Evolutionary conservation across 257 asterid species (phyloP).

Genomic region (Solanum raphanifolium): DNA sequence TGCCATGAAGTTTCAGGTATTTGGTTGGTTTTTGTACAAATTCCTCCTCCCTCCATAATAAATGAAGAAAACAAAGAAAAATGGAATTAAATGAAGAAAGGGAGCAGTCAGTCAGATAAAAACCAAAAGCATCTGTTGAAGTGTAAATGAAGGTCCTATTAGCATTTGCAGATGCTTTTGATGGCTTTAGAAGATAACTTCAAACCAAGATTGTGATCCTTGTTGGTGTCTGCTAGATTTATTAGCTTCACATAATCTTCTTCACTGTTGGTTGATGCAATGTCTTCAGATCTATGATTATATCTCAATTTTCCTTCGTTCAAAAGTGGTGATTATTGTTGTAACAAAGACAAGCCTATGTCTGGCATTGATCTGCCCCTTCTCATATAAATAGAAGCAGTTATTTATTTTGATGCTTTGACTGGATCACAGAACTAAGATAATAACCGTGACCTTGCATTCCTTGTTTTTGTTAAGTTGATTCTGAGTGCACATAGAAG

Average conservation of each 20-base stretch:
- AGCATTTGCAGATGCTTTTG: constrained; percentile 1
- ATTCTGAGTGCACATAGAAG: not conserved
- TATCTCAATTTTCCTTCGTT: not conserved
- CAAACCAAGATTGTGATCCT: not conserved
- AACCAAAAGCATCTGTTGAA: not conserved
- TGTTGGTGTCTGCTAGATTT: not conserved
- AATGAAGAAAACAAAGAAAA: not conserved
- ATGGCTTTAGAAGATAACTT: not conserved
- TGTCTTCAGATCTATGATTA: not conserved
- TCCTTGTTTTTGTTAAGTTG: not conserved
- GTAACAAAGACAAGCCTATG: not conserved
- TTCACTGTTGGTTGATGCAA: not conserved
- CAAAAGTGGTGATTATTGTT: not conserved
- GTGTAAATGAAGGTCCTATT: not conserved
- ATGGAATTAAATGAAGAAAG: not conserved
- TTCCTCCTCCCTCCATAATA: not conserved
- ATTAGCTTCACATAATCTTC: not conserved
- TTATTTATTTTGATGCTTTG: not conserved
- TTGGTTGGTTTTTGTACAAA: not conserved
- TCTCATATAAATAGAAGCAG: not conserved
- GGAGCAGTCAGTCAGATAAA: not conserved
- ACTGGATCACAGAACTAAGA: not conserved
- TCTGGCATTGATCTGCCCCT: not conserved
- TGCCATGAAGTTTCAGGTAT: constrained; percentile 76
- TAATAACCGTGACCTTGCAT: not conserved